A percentile compares a stretch with the other conserved stretches of the same genome.
These are phyloP conservation scores for Nyctanthes arbortristis DNA, from an alignment of 257 asterid species.

Conservation along the genomic window DNA sequence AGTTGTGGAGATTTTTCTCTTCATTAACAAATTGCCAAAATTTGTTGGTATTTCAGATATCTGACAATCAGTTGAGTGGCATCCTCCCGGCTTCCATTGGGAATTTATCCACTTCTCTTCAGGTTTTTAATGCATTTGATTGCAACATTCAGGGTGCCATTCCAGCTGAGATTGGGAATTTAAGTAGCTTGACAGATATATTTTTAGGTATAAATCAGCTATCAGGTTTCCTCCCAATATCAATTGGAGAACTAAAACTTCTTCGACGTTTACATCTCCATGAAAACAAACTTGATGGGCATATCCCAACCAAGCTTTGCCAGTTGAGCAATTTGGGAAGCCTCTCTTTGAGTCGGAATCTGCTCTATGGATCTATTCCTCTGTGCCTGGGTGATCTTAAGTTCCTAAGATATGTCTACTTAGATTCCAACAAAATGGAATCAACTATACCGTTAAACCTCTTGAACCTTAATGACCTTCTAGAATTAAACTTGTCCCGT, in stretches of 20 bases:
- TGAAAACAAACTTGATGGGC: constrained; percentile 44
- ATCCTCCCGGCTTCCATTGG: constrained; percentile 47
- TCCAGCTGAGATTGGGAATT: constrained; percentile 45
- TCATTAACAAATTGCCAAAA: constrained; percentile 42
- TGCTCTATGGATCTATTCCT: too few relatives aligned
- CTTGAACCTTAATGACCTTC: constrained; percentile 44
- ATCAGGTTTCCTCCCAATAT: constrained; percentile 39
- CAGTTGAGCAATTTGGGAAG: too few relatives aligned
- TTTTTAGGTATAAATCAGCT: constrained; percentile 40
- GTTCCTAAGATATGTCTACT: too few relatives aligned
- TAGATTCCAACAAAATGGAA: constrained; percentile 43
- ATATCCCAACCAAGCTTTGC: constrained; percentile 46
- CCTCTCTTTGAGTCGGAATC: too few relatives aligned
- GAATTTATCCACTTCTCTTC: constrained; percentile 41
- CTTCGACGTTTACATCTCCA: constrained; percentile 48
- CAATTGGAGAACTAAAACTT: constrained; percentile 32
- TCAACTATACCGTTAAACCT: constrained; percentile 38
- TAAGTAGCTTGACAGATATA: too few relatives aligned
- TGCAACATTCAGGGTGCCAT: constrained; percentile 40
- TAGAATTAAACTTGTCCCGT: constrained; percentile 44
- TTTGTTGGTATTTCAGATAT: constrained; percentile 18
- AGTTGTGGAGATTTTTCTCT: constrained; percentile 33
- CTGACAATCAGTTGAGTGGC: constrained; percentile 45
- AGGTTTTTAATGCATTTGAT: constrained; percentile 25
- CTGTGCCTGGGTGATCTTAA: too few relatives aligned